A percentile compares a stretch with the other conserved stretches of the same genome.
Conservation (phyloP, 2,329 filamentous ascomycete genomes). For the Boeremia exigua region DNA sequence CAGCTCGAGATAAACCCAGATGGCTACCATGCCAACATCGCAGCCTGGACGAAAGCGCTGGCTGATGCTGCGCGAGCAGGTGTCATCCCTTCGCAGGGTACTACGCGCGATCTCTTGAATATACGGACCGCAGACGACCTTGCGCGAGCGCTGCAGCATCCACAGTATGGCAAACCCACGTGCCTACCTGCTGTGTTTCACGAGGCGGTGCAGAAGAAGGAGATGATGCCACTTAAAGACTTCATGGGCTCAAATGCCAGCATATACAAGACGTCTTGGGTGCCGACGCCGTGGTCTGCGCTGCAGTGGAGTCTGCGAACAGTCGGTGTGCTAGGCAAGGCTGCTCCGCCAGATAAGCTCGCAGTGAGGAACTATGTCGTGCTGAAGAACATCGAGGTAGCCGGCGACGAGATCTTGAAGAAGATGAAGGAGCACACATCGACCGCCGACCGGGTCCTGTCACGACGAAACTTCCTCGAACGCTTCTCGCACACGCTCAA, state of each 20-base stretch:
- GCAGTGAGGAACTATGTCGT: slow-evolving; percentile 70
- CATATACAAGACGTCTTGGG: slow-evolving; percentile 74
- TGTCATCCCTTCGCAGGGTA: slow-evolving; percentile 54
- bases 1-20: slow-evolving; percentile 82
- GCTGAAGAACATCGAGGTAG: slow-evolving; percentile 66
- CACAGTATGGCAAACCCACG: slow-evolving; percentile 80
- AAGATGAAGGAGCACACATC: slow-evolving; percentile 44
- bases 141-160: slow-evolving; percentile 72
- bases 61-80: slow-evolving; percentile 72
- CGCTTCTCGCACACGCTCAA: slow-evolving; percentile 41
- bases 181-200: slow-evolving; percentile 79
- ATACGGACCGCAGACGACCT: slow-evolving; percentile 67
- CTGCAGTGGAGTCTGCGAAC: slow-evolving; percentile 78
- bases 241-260: slow-evolving; percentile 72
- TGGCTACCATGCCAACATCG: slow-evolving; percentile 80
- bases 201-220: slow-evolving; percentile 73
- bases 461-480: slow-evolving; percentile 42
- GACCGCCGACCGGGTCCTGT: slow-evolving; percentile 44
- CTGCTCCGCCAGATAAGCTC: slow-evolving; percentile 60
- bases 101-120: slow-evolving; percentile 55
- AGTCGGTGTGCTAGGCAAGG: slow-evolving; percentile 61
- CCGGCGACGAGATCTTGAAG: slow-evolving; percentile 51
- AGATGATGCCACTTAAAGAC: slow-evolving; percentile 72
- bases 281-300: slow-evolving; percentile 72
- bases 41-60: slow-evolving; percentile 79